Evolutionary conservation across 495 filamentous ascomycete genomes (phyloP).

Genomic region (Hypomontagnella monticulosa): DNA sequence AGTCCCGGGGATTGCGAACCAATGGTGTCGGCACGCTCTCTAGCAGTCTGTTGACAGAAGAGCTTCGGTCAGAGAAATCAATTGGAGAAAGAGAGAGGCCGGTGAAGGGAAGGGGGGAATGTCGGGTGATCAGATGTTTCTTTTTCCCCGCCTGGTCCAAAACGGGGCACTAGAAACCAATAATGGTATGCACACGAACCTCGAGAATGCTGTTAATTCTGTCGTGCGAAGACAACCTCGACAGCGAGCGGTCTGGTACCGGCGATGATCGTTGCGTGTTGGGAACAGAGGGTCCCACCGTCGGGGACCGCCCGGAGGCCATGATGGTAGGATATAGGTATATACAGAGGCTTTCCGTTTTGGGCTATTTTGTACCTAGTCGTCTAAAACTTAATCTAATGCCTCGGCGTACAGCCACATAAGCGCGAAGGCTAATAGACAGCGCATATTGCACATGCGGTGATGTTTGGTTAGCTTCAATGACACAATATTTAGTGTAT

Average conservation of each 20-base stretch:
- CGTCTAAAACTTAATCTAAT: slow-evolving; percentile 14
- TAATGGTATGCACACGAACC: slow-evolving; percentile 43
- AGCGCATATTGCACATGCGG: slow-evolving; percentile 10
- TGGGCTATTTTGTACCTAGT: neutral
- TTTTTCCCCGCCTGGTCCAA: slow-evolving; percentile 2
- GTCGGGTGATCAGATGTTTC: neutral
- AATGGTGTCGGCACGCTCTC: slow-evolving; percentile 45
- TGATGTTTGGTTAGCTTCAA: slow-evolving; percentile 33
- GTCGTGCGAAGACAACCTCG: slow-evolving; percentile 49
- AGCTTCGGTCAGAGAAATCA: slow-evolving; percentile 19
- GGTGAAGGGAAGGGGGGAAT: slow-evolving; percentile 9
- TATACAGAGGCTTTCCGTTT: neutral
- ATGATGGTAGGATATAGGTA: neutral
- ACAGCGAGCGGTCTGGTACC: slow-evolving; percentile 29
- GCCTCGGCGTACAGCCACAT: neutral
- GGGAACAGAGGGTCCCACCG: slow-evolving; percentile 31
- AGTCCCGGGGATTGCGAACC: slow-evolving; percentile 21
- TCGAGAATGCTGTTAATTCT: slow-evolving; percentile 56
- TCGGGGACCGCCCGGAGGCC: slow-evolving; percentile 31
- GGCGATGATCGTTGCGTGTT: slow-evolving; percentile 28
- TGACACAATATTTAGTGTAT: slow-evolving; percentile 30
- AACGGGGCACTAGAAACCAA: neutral
- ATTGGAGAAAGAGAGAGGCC: neutral
- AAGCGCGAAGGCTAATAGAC: slow-evolving; percentile 18
- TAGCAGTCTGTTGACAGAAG: slow-evolving; percentile 30